Evolutionary conservation across 805 yeast genomes (phyloP), one percentile per base, ranked within the genome.

Genomic region (Saccharomycopsis fermentans): DNA sequence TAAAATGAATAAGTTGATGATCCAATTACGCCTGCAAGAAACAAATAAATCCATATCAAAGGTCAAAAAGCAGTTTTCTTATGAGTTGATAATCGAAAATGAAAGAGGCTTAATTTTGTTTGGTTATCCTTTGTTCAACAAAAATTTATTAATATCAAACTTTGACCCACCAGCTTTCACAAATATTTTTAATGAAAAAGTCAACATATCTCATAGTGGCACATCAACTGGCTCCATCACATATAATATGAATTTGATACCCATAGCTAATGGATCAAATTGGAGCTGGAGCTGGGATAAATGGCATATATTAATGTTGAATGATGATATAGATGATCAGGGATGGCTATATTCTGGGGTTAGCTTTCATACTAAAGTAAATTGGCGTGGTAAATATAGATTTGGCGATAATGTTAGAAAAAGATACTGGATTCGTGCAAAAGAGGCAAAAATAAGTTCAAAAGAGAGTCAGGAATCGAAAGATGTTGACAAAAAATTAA

Each of bases 261-360:
- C 63, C 6, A 55, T 54, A 19, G 19, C 47, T 11, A 58, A 57
- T 40, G 57, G 48, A 17, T 17, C 50, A 21, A 54, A 74, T 50
- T 85, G 90, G 90, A 66, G 69, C 57, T 85, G 90, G 90, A 67
- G 67, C 9, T 85, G 90, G 90, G 74, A 74, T 14, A 73, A 76
- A 57, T 87, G 95, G 95, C 84, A 82, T 64, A 84, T 86, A 2
- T 75, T 84, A 59, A 84, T 88, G 92, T 69, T 73, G 54, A 70
- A 71, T 48, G 60, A 62, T 24, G 90, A 86, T 65, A 86, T 81
- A 21, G 96, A 87, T 68, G 91, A 86, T 65, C 87, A 84, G 65
- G 96, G 96, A n/a, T 87, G 96, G 96, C 68, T 77, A 35, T 88
- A 87, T 66, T 76, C 86, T 59, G 59, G 59, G 2, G 73, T 79